Percentiles rank a stretch among this genome's conserved stretches.
These are phyloP conservation scores for Papiliotrema fonsecae DNA, from an alignment of 1,284 basidiomycete genomes.

Conservation along the genomic window DNA sequence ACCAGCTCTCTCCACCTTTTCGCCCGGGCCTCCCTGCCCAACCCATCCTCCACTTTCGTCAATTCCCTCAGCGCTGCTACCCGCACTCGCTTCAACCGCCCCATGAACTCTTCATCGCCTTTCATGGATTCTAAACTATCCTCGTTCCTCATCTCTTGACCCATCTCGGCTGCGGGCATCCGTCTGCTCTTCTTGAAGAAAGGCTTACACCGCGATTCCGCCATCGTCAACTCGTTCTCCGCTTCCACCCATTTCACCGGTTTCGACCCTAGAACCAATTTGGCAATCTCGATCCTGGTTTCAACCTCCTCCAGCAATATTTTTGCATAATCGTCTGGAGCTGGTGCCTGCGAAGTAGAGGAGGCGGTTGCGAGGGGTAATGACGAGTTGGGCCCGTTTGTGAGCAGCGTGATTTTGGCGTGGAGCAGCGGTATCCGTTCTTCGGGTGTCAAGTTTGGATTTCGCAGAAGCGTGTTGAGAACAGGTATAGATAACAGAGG, in stretches of 20 bases:
- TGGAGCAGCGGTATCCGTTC: conserved; percentile 29
- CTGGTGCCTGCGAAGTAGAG: not conserved
- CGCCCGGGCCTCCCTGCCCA: conserved; percentile 22
- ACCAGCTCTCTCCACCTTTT: conserved; percentile 17
- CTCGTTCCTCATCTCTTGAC: not conserved
- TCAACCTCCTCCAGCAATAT: conserved; percentile 10
- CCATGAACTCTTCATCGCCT: conserved; percentile 2
- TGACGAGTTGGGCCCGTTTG: not conserved
- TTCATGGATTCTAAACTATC: not conserved
- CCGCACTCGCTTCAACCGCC: conserved; percentile 10
- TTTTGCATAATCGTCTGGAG: not conserved
- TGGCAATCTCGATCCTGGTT: conserved; percentile 23
- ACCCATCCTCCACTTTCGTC: conserved; percentile 23
- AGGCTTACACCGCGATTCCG: conserved; percentile 17
- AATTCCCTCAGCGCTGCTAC: conserved; percentile 16
- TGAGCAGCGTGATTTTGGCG: conserved; percentile 28
- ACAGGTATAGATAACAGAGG: conserved; percentile 18
- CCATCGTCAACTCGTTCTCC: conserved; percentile 20
- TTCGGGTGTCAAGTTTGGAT: not conserved
- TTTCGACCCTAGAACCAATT: conserved; percentile 11
- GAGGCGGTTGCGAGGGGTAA: not conserved
- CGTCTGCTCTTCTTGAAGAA: not conserved
- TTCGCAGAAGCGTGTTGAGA: conserved; percentile 17
- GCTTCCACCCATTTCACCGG: conserved; percentile 17
- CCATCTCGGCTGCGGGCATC: not conserved